Conservation (phyloP, 2,329 filamentous ascomycete genomes). For the Talaromyces verruculosus region DNA sequence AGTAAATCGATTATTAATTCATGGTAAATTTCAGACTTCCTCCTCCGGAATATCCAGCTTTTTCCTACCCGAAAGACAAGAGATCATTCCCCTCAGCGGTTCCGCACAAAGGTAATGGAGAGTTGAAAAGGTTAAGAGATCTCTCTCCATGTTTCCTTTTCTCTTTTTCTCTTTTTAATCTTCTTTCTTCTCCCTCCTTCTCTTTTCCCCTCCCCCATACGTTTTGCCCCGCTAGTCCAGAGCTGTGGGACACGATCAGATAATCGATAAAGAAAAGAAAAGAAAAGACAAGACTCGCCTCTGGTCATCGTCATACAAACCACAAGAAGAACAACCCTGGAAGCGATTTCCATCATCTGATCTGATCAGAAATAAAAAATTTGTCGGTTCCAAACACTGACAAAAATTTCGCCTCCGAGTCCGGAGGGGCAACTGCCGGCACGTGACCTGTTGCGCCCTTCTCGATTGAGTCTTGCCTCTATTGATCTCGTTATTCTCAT, state of each 20-base stretch:
- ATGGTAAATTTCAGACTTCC: constrained; percentile 5
- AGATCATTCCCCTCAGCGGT: constrained; percentile 2
- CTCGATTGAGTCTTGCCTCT: constrained; percentile 1
- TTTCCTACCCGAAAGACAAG: neutral
- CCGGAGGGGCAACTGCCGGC: constrained; percentile 17
- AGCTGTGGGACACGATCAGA: neutral
- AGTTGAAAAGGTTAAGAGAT: neutral
- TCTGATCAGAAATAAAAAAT: neutral
- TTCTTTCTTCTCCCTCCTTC: neutral
- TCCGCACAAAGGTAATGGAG: neutral
- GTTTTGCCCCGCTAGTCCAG: constrained; percentile 2
- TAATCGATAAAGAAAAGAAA: neutral
- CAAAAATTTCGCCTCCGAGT: constrained; percentile 17
- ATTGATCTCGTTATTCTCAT: neutral
- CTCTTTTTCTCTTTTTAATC: neutral
- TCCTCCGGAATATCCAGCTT: neutral
- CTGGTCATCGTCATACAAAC: neutral
- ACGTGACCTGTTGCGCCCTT: constrained; percentile 20
- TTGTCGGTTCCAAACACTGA: neutral
- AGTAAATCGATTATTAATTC: constrained; percentile 6
- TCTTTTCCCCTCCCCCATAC: neutral
- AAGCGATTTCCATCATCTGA: neutral
- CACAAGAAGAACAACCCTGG: neutral
- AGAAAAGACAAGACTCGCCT: neutral
- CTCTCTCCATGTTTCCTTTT: neutral